Conservation (phyloP, 2,329 filamentous ascomycete species). For the Phialocephala sp. region DNA sequence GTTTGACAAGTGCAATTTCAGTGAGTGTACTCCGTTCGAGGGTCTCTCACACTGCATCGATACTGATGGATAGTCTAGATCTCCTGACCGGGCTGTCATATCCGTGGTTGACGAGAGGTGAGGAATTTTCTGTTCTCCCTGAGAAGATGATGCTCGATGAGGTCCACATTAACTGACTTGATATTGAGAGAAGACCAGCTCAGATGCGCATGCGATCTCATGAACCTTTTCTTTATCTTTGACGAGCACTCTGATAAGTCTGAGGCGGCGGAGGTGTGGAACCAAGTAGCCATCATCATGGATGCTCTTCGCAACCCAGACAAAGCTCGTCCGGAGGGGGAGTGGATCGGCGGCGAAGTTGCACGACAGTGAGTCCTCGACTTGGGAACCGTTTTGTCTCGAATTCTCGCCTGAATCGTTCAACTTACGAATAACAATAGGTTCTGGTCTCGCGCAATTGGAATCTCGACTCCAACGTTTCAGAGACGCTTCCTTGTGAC, state of each 20-base stretch:
- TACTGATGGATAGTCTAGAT: slow-evolving; percentile 8
- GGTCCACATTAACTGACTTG: slow-evolving; percentile 3
- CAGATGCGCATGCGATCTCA: slow-evolving; percentile 14
- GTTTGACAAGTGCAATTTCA: slow-evolving; percentile 18
- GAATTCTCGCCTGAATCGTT: neutral
- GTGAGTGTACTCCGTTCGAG: neutral
- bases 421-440: neutral
- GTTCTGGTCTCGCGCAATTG: slow-evolving; percentile 13
- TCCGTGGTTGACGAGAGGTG: slow-evolving; percentile 16
- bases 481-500: slow-evolving; percentile 13
- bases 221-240: slow-evolving; percentile 18
- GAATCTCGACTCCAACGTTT: slow-evolving; percentile 16
- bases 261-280: slow-evolving; percentile 11
- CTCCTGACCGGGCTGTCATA: slow-evolving; percentile 14
- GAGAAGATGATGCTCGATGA: no score
- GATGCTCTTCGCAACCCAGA: slow-evolving; percentile 10
- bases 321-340: slow-evolving; percentile 11
- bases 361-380: slow-evolving; percentile 13
- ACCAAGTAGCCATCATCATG: slow-evolving; percentile 13
- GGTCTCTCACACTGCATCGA: neutral
- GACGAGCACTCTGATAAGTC: slow-evolving; percentile 19
- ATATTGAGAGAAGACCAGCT: slow-evolving; percentile 4
- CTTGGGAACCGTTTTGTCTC: neutral
- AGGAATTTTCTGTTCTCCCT: neutral
- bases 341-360: slow-evolving; percentile 18